These are phyloP conservation scores for Botryotinia globosa DNA, from an alignment of 2,329 filamentous ascomycete species.

Conservation along the genomic window DNA sequence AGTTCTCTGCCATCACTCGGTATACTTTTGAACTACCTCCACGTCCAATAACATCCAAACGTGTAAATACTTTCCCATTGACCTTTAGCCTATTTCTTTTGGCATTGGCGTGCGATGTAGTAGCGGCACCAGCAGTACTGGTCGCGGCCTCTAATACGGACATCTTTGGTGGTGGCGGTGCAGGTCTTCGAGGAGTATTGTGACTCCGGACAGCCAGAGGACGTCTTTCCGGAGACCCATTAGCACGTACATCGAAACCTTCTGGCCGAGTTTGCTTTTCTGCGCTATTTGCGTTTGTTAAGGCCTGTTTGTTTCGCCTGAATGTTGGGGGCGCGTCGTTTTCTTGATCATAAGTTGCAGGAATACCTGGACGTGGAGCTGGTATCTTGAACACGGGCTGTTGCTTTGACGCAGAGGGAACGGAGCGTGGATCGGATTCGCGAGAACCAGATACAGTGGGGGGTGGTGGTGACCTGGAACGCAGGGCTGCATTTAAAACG, in stretches of 20 bases:
- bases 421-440: constrained; percentile 40
- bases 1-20: constrained; percentile 94
- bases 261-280: constrained; percentile 53
- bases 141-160: constrained; percentile 91
- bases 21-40: constrained; percentile 95
- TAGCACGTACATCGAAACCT: constrained; percentile 43
- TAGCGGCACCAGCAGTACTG: constrained; percentile 73
- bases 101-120: constrained; percentile 63
- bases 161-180: constrained; percentile 87
- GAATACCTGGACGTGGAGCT: constrained; percentile 54
- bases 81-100: constrained; percentile 81
- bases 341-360: constrained; percentile 73
- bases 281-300: constrained; percentile 34
- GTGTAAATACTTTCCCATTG: constrained; percentile 87
- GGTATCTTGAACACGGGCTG: constrained; percentile 58
- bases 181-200: constrained; percentile 74
- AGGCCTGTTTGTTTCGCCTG: constrained; percentile 45
- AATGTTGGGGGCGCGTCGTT: constrained; percentile 74
- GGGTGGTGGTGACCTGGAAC: constrained; percentile 36
- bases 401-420: constrained; percentile 43
- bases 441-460: constrained; percentile 31
- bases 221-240: constrained; percentile 54
- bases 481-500: constrained; percentile 33
- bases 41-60: constrained; percentile 85
- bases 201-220: constrained; percentile 53